Percentiles rank a stretch among this genome's conserved stretches.
Conservation (phyloP, 2,329 filamentous ascomycete species). For the Botrytis sinoallii region DNA sequence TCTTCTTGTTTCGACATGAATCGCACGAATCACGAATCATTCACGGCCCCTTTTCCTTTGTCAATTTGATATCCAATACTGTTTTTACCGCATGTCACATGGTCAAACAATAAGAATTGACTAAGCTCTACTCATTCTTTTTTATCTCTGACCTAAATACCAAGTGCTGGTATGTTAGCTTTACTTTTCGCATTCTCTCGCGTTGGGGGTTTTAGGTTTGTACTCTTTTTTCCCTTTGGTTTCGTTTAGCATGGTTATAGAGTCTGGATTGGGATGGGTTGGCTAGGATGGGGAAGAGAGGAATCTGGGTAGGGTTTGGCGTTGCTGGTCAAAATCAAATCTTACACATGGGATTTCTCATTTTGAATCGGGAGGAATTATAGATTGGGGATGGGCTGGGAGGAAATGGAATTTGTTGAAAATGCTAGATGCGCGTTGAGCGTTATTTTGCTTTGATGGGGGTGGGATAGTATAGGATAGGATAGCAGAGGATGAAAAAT, state of each 20-base stretch:
- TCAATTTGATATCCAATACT: not conserved
- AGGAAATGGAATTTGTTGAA: not conserved
- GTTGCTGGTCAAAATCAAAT: not conserved
- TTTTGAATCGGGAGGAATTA: not conserved
- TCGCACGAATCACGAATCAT: not conserved
- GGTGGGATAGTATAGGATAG: not conserved
- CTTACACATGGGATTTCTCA: not conserved
- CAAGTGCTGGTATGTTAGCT: constrained; percentile 13
- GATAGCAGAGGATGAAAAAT: not conserved
- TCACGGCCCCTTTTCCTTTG: constrained; percentile 12
- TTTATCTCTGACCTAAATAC: not conserved
- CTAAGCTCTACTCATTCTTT: not conserved
- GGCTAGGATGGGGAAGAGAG: not conserved
- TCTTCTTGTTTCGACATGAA: not conserved
- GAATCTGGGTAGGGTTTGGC: not conserved
- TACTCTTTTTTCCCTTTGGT: not conserved
- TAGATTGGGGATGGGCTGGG: not conserved
- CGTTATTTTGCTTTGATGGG: not conserved
- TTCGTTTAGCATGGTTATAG: not conserved
- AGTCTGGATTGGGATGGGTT: not conserved
- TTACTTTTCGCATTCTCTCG: not conserved
- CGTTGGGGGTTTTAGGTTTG: not conserved
- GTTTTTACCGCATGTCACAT: not conserved
- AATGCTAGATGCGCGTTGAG: not conserved
- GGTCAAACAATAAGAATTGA: constrained; percentile 7